Base-by-base conservation (phyloP, 106 monocot species). In the Dioscorea zingiberensis region DNA sequence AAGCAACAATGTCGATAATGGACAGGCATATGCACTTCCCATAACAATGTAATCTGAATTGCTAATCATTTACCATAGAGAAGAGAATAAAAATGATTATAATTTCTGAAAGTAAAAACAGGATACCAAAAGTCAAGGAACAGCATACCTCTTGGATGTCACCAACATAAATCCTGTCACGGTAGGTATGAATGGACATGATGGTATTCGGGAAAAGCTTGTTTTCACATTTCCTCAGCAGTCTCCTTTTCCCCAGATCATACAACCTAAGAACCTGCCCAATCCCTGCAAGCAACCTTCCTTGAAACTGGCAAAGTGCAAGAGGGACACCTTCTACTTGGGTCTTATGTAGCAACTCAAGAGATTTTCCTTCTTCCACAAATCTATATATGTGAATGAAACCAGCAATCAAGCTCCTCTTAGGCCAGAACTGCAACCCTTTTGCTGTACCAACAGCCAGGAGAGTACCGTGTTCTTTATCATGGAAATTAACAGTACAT, bases 401-500 rank as follows among this genome's bases (percentile, higher is more conserved):
- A 6, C 83, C 91, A 47, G 83, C 75, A 55, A 57, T 56, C 51
- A 91, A 48, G 59, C 62, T 79, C 63, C 78, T 91, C 72, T 83
- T 91, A 24, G 95, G 95, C 69, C 72, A 88, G 65, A 88, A 91
- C 59, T 97, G 83, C 77, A 97, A 68, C 16, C 88, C 91, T 76
- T 88, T 88, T 22, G 85, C 88, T 18, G 97, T 91, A 9, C 97
- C 97, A 73, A 97, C 91, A 63, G 88, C 91, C 61, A 97, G 21
- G 44, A 97, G 81, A 64, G 83, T 84, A 56, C 97, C 97, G 73
- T 91, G 77, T 67, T 94, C 95, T 76, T 86, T 97, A 66, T 97
- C 97, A 81, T 92, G 85, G 59, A 97, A 97, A 75, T 97, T 97
- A 66, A 97, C 95, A 44, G 91, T 88, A 58, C 95, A 97, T 23